phyloP scores from a whole-genome alignment of 2,329 filamentous ascomycete genomes.

The Didymella keratinophila region DNA sequence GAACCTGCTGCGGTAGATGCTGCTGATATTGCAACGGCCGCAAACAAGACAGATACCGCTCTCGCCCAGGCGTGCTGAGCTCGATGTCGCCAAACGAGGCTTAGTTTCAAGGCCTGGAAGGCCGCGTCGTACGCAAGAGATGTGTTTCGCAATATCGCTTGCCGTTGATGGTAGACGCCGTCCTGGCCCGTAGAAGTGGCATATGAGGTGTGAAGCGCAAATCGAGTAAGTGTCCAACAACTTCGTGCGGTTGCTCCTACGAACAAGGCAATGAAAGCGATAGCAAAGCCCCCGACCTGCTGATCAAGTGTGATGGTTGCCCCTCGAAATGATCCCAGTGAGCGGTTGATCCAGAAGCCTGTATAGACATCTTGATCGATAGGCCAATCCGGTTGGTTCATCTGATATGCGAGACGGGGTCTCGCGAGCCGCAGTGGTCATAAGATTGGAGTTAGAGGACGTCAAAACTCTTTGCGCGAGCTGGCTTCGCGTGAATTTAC shows the following conservation, averaged over 20 bases:
- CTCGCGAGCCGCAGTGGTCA: background rate
- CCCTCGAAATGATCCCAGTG: slow-evolving; percentile 13
- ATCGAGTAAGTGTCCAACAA: slow-evolving; percentile 29
- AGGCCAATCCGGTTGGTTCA: background rate
- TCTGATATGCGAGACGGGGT: background rate
- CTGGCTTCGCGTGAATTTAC: background rate
- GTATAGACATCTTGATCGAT: slow-evolving; percentile 3
- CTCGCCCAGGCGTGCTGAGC: background rate
- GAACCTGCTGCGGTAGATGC: background rate
- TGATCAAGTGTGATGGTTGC: slow-evolving; percentile 26
- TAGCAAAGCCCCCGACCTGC: slow-evolving; percentile 20
- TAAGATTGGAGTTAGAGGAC: too few relatives aligned
- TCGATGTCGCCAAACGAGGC: slow-evolving; percentile 9
- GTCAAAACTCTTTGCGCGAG: background rate
- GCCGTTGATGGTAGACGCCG: slow-evolving; percentile 44
- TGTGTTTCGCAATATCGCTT: slow-evolving; percentile 45
- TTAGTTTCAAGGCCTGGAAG: slow-evolving; percentile 4
- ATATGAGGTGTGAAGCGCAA: slow-evolving; percentile 15
- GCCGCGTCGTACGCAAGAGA: slow-evolving; percentile 17
- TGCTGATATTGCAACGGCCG: slow-evolving; percentile 18
- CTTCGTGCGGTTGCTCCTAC: slow-evolving; percentile 20
- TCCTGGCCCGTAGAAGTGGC: slow-evolving; percentile 25
- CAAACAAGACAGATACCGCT: slow-evolving; percentile 24
- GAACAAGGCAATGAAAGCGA: slow-evolving; percentile 34
- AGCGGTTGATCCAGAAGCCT: slow-evolving; percentile 31